Evolutionary conservation across 2,329 filamentous ascomycete genomes (phyloP).

Genomic region (Neoascochyta sp.): DNA sequence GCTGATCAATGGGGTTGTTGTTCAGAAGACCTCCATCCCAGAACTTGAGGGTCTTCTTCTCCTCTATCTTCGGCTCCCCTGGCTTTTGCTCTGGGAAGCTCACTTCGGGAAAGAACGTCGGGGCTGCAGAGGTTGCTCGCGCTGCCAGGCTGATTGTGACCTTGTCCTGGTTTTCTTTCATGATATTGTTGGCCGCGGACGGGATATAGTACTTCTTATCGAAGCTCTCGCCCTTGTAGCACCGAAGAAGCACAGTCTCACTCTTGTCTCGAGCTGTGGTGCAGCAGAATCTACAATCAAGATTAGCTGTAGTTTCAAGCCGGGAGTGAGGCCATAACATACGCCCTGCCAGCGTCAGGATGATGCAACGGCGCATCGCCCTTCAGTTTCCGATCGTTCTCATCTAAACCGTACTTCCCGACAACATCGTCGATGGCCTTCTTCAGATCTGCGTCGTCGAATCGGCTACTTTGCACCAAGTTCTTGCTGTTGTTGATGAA

Average conservation of each 20-base stretch:
- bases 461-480: constrained; percentile 2
- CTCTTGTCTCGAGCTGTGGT: constrained; percentile 2
- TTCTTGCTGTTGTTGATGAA: constrained; percentile 6
- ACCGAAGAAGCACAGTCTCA: constrained; percentile 2
- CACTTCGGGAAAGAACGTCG: constrained; percentile 4
- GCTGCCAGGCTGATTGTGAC: constrained; percentile 3
- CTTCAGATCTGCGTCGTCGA: constrained; percentile 2
- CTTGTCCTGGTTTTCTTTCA: neutral
- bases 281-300: constrained; percentile 2
- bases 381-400: constrained; percentile 1
- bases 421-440: constrained; percentile 3
- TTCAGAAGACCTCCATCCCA: constrained; percentile 6
- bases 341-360: constrained; percentile 1
- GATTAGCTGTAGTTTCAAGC: neutral
- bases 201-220: constrained; percentile 1
- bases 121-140: constrained; percentile 2
- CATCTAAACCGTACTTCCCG: neutral
- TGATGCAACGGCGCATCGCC: constrained; percentile 2
- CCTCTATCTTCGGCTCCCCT: neutral
- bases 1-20: constrained; percentile 5
- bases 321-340: neutral
- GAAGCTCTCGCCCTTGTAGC: neutral
- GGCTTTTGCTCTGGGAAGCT: neutral
- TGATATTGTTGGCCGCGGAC: constrained; percentile 1
- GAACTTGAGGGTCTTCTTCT: neutral